phyloP scores from a whole-genome alignment of 2,329 filamentous ascomycete species.

The Colletotrichum godetiae region DNA sequence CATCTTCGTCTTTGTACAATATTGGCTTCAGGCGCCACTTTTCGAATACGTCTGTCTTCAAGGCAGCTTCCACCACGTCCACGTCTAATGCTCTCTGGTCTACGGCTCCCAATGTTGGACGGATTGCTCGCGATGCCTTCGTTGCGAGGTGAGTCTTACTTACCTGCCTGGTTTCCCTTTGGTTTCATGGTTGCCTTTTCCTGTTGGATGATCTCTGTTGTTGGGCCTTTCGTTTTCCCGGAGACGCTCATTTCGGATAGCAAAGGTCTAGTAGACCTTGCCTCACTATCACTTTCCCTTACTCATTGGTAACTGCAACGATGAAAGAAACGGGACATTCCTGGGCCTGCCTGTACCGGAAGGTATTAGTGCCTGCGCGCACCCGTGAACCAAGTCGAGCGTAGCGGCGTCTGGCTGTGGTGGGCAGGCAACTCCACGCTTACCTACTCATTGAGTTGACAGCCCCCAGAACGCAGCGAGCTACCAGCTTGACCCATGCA shows the following conservation, averaged over 20 bases:
- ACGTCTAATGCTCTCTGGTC: slow-evolving; percentile 6
- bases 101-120: neutral
- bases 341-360: neutral
- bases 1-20: slow-evolving; percentile 20
- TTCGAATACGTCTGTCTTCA: slow-evolving; percentile 3
- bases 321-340: neutral
- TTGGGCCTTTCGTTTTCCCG: neutral
- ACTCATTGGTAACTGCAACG: neutral
- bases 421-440: slow-evolving; percentile 3
- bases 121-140: slow-evolving; percentile 11
- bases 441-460: neutral
- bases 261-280: neutral
- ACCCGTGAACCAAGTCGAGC: neutral
- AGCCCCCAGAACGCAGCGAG: neutral
- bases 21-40: slow-evolving; percentile 17
- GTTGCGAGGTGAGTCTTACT: slow-evolving; percentile 12
- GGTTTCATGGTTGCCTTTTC: neutral
- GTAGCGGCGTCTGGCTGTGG: neutral
- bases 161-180: no score
- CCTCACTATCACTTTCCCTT: neutral
- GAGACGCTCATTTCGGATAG: slow-evolving; percentile 5
- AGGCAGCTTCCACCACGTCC: neutral
- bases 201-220: neutral
- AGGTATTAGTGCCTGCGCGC: slow-evolving; percentile 9
- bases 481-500: slow-evolving; percentile 32